These are phyloP conservation scores for Tulasnella sp. DNA, from an alignment of 768 basidiomycete species.

Conservation along the genomic window DNA sequence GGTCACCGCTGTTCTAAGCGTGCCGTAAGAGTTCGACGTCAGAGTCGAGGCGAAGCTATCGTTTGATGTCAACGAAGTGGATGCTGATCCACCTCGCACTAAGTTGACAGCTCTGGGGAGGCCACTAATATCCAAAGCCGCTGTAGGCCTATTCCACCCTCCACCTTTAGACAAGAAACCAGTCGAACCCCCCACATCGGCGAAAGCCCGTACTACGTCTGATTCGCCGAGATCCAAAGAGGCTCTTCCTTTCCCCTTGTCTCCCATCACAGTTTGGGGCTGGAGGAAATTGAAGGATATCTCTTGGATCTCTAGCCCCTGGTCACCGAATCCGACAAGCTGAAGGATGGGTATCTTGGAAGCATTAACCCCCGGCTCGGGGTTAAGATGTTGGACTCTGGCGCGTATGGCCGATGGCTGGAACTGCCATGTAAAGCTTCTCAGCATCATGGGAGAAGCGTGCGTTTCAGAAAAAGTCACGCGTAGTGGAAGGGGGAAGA, in stretches of 20 bases:
- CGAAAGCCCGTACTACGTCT: slow-evolving; percentile 41
- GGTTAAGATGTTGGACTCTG: neutral
- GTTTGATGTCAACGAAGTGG: slow-evolving; percentile 35
- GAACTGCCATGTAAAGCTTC: neutral
- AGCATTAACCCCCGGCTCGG: neutral
- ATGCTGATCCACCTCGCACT: slow-evolving; percentile 36
- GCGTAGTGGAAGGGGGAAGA: slow-evolving; percentile 5
- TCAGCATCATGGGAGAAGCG: slow-evolving; percentile 19
- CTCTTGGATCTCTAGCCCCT: slow-evolving; percentile 68
- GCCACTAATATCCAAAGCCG: neutral
- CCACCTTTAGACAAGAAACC: slow-evolving; percentile 47
- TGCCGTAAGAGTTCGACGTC: neutral
- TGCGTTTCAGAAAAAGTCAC: neutral
- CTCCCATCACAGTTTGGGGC: slow-evolving; percentile 21
- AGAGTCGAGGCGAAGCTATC: neutral
- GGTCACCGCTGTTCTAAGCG: neutral
- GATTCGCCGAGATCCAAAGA: neutral
- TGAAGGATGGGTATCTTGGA: slow-evolving; percentile 41
- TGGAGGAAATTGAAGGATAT: slow-evolving; percentile 40
- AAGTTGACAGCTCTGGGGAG: slow-evolving; percentile 30
- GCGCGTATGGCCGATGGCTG: slow-evolving; percentile 1
- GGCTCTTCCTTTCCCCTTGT: slow-evolving; percentile 36
- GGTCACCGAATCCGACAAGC: slow-evolving; percentile 54
- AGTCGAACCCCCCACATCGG: slow-evolving; percentile 50
- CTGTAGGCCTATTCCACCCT: slow-evolving; percentile 33